Evolutionary conservation across 345 rosid genomes (phyloP), one percentile per base, ranked within the genome.

Genomic region (Hibiscus tridactylites): DNA sequence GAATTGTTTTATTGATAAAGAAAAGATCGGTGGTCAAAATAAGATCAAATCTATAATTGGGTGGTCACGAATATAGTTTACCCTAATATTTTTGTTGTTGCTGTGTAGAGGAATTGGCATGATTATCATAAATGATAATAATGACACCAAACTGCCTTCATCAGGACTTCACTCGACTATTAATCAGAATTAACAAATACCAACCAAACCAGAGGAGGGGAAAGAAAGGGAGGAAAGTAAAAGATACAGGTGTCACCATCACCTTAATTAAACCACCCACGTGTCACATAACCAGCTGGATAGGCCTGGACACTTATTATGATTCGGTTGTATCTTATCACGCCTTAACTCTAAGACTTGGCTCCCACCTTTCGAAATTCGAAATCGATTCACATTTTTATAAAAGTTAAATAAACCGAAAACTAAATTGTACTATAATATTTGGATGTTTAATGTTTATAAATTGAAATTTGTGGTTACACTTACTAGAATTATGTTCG

Each of bases 241-340:
- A 39, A 9, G 9, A 1, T 1, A 0, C 39, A 6, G 31, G 39
- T 52, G 62, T 68, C 73, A 16, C 9, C 6, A 53, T 47, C n/a
- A 39, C 4, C 9, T 50, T 6, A 71, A 26, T 26, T 47, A 42
- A 59, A 24, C 0, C 17, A 16, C 17, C 28, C 19, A 67, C 61
- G 79, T 81, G 77, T 74, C 76, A 62, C 76, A 11, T 8, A 58
- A 21, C 9, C 19, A 76, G 58, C 6, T n/a, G 57, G 39, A 16
- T 2, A 56, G 29, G 71, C 59, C 67, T 37, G 73, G 73, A 71
- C 68, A 58, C 16, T 39, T 21, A 58, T 10, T 62, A 58, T 59
- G 77, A 47, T n/a, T 35, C 61, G 17, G 17, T 4, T 9, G 60
- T 33, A 44, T 29, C 46, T 3, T 60, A 74, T 59, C 8, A 72